Evolutionary conservation across 2,329 filamentous ascomycete species (phyloP), one percentile per base, ranked within the genome.

Genomic region (Trichoderma gracile): DNA sequence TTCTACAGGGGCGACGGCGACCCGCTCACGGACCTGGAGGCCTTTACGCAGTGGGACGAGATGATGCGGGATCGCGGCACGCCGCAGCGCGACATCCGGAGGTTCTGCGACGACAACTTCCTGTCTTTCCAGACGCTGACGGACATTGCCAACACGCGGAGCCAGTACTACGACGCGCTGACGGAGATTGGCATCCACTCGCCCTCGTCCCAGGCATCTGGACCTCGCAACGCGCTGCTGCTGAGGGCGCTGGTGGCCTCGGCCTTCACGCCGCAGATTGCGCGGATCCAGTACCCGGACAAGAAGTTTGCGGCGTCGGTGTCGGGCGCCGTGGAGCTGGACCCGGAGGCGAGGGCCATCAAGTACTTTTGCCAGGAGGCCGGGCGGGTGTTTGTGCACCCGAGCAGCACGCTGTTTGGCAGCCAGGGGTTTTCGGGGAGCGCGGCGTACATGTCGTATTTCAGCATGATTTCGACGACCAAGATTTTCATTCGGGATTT

Each of bases 401-500:
- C 95, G 0, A 89, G 87, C 70, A 96, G 91, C 50, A 93, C 90
- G 0, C 82, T 98, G 10, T 98, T 98, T 75, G 89, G 89, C 59
- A 89, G 87, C 12, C 91, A 96, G 73, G 85, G 82, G 0, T 97
- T 96, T 73, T 85, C 90, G 3, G 88, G 84, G 8, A 86, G 88
- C 58, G 89, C 90, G 5, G 84, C 86, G 1, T 98, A 94, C 75
- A 80, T 99, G 75, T 89, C 88, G 60, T 98, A 97, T 76, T 97
- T 97, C 76, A 91, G 85, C 59, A 93, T 97, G 77, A 95, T 98
- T 79, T 88, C 90, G 3, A 98, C 93, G 1, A 90, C 86, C 73
- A 98, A 98, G 79, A 86, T 97, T 2, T 98, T 97, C 73, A 87
- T 98, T 25, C 83, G 94, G 23, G 94, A 98, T 72, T 78, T 97